These are phyloP conservation scores for Sclerotinia sclerotiorum DNA, from an alignment of 2,329 filamentous ascomycete genomes.

Conservation along the genomic window DNA sequence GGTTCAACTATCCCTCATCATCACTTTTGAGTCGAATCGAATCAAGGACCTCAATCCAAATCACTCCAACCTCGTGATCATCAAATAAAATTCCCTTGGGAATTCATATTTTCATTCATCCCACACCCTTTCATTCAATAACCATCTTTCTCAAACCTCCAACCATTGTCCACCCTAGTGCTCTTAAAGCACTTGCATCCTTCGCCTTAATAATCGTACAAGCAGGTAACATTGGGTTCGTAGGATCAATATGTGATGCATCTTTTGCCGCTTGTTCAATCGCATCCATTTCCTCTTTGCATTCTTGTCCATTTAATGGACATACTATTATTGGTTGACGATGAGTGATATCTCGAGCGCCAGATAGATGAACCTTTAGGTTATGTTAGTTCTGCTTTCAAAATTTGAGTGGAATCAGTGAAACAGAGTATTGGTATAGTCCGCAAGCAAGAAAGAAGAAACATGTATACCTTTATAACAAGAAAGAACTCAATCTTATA, in stretches of 20 bases:
- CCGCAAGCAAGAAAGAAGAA: background rate
- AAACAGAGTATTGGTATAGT: background rate
- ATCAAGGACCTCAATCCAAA: background rate
- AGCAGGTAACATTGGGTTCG: conserved; percentile 90
- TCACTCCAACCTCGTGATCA: background rate
- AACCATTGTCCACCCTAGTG: conserved; percentile 63
- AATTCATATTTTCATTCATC: background rate
- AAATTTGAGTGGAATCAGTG: background rate
- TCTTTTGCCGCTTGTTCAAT: conserved; percentile 96
- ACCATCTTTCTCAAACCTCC: conserved; percentile 64
- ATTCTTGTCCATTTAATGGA: conserved; percentile 89
- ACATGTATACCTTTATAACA: conserved; percentile 75
- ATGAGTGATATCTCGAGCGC: conserved; percentile 82
- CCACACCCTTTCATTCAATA: conserved; percentile 53
- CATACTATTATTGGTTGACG: conserved; percentile 95
- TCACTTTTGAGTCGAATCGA: background rate
- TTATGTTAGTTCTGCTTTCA: conserved; percentile 24
- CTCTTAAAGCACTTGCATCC: conserved; percentile 64
- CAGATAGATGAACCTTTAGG: conserved; percentile 77
- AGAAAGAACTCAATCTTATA: conserved; percentile 99
- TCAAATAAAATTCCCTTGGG: background rate
- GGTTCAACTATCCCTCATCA: background rate
- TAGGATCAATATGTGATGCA: conserved; percentile 80
- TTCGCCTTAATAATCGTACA: conserved; percentile 76
- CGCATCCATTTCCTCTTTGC: conserved; percentile 97